Base-by-base conservation (phyloP, 495 filamentous ascomycete genomes). In the Parathielavia appendiculata region DNA sequence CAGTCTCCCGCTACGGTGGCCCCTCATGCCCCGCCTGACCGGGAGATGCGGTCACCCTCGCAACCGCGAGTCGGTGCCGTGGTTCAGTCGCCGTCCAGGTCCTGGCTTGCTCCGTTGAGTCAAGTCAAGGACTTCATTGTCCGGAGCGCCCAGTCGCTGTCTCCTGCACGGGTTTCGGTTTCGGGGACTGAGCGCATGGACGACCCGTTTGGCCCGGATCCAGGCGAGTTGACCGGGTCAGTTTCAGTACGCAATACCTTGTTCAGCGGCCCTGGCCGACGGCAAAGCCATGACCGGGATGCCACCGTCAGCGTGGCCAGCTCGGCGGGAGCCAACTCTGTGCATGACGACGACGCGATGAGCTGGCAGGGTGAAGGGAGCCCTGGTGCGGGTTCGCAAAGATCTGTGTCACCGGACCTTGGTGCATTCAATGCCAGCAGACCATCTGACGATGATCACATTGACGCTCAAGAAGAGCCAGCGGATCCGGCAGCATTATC, bases 121-220 rank as follows among this genome's bases (percentile, higher is more conserved):
- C 63, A 65, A 11, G 22, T 73, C 23, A 68, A 57, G 36, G 64
- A 66, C 22, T 54, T 68, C 14, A 62, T 73, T 13, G 60, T 60
- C 16, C 58, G 68, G 14, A 58, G 68, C 23, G 67, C 66, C 9
- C 60, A 67, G 46, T 57, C 60, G 0, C 35, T 70, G 12, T 73
- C 70, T 2, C 65, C 69, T 4, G 49, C 58, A 9, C 58, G 58
- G 41, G 57, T 49, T 13, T 55, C 54, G 3, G 49, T 54, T 20
- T 26, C 51, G 23, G 46, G 39, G 0, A 51, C 63, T 22, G 67
- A 71, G 23, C 20, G 17, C 2, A 59, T 68, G 44, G 66, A 73
- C 9, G 70, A 73, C 54, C 70, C 72, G 0, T 74, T 75, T 54
- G 69, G 62, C 20, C 68, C 62, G 9, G 61, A 65, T 45, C 66